Evolutionary conservation across 2,329 filamentous ascomycete species (phyloP).

Genomic region (Fusarium poae): DNA sequence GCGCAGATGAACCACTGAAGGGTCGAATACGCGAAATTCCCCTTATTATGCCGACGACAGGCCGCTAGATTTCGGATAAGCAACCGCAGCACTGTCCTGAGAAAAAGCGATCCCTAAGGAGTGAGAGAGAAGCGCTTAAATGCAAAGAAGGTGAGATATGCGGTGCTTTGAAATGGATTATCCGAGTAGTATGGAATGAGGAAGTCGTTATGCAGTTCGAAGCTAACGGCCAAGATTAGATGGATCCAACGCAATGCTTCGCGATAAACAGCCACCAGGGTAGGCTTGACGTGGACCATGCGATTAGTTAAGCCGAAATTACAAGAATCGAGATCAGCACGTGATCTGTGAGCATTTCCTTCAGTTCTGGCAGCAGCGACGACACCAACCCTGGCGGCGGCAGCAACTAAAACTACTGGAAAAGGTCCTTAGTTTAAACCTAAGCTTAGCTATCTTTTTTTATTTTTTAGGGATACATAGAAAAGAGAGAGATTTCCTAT

Average conservation of each 20-base stretch:
- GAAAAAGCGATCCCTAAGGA: constrained; percentile 22
- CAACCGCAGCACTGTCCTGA: constrained; percentile 32
- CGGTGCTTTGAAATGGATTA: constrained; percentile 30
- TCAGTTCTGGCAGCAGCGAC: too few relatives aligned
- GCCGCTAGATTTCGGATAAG: constrained; percentile 28
- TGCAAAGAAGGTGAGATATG: constrained; percentile 38
- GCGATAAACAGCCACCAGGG: constrained; percentile 46
- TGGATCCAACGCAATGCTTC: constrained; percentile 26
- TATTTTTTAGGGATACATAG: too few relatives aligned
- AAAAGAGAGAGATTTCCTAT: too few relatives aligned
- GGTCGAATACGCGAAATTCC: constrained; percentile 38
- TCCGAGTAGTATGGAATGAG: constrained; percentile 41
- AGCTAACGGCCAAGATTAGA: constrained; percentile 37
- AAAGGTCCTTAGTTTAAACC: too few relatives aligned
- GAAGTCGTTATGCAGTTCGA: constrained; percentile 40
- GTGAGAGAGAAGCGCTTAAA: constrained; percentile 28
- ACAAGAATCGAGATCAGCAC: too few relatives aligned
- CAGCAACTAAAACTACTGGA: too few relatives aligned
- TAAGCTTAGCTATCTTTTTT: too few relatives aligned
- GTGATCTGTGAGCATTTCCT: too few relatives aligned
- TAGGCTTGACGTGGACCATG: constrained; percentile 39
- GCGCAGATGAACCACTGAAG: constrained; percentile 33
- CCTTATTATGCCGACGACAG: constrained; percentile 37
- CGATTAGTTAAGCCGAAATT: constrained; percentile 39
- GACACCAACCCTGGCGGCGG: too few relatives aligned